Evolutionary conservation across 495 filamentous ascomycete genomes (phyloP).

Genomic region (Neurospora discreta): DNA sequence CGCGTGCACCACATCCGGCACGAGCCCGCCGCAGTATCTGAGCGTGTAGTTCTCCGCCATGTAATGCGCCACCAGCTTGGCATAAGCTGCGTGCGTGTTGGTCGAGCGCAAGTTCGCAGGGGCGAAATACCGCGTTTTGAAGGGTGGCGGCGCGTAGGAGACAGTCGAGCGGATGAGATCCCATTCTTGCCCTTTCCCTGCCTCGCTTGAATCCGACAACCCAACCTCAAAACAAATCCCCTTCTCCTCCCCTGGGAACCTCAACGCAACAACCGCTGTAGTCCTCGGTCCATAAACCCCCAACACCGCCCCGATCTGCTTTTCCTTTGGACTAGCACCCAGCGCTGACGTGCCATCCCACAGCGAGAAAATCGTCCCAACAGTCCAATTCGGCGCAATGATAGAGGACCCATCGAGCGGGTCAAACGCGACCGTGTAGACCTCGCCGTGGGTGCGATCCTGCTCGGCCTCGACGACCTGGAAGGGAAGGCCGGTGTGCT

Average conservation of each 20-base stretch:
- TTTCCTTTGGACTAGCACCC: slow-evolving; percentile 17
- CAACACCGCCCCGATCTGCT: slow-evolving; percentile 35
- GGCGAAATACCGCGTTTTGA: slow-evolving; percentile 36
- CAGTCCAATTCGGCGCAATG: slow-evolving; percentile 41
- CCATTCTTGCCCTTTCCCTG: background rate
- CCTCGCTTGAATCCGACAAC: slow-evolving; percentile 8
- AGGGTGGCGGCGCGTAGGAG: slow-evolving; percentile 14
- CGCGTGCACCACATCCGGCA: slow-evolving; percentile 42
- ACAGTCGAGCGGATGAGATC: slow-evolving; percentile 27
- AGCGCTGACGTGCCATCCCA: slow-evolving; percentile 38
- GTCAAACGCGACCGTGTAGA: slow-evolving; percentile 46
- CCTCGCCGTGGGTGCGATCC: slow-evolving; percentile 16
- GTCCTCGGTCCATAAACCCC: slow-evolving; percentile 42
- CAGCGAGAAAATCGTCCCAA: slow-evolving; percentile 41
- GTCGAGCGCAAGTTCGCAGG: slow-evolving; percentile 44
- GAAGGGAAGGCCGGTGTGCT: background rate
- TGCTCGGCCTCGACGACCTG: background rate
- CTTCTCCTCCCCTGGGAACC: slow-evolving; percentile 20
- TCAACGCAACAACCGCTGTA: slow-evolving; percentile 35
- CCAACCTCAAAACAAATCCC: slow-evolving; percentile 33
- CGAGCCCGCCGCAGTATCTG: slow-evolving; percentile 40
- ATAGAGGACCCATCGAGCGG: slow-evolving; percentile 45
- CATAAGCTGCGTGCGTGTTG: slow-evolving; percentile 30
- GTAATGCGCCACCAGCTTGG: slow-evolving; percentile 28
- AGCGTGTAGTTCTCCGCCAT: slow-evolving; percentile 35